Conservation (phyloP, 495 filamentous ascomycete species). For the Bathelium albidoporum region DNA sequence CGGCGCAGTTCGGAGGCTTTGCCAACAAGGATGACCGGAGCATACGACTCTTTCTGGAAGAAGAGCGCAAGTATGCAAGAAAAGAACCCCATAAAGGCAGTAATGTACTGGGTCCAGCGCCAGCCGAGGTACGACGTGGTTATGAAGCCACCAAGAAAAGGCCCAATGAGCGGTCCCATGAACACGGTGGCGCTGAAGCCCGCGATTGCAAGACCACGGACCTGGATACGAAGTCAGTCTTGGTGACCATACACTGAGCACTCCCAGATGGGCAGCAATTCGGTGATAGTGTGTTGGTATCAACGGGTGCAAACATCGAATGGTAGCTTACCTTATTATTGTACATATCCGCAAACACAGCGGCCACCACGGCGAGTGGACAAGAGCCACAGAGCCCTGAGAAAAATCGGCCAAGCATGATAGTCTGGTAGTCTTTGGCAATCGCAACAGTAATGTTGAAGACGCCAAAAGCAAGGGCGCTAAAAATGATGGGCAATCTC, state of each 20-base stretch:
- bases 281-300: too few species aligned
- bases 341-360: constrained; percentile 44
- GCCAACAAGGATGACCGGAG: constrained; percentile 43
- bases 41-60: constrained; percentile 52
- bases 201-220: constrained; percentile 17
- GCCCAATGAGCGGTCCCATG: constrained; percentile 23
- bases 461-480: constrained; percentile 23
- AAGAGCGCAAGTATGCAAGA: constrained; percentile 38
- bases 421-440: constrained; percentile 34
- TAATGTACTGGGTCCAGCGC: constrained; percentile 49
- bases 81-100: constrained; percentile 43
- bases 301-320: too few species aligned
- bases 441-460: constrained; percentile 25
- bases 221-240: not conserved
- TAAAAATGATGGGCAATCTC: constrained; percentile 20
- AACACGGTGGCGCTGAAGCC: constrained; percentile 19
- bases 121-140: constrained; percentile 27
- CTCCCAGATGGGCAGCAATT: too few species aligned
- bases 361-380: constrained; percentile 41
- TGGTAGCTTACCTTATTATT: constrained; percentile 26
- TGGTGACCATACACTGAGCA: too few species aligned
- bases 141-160: constrained; percentile 28
- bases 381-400: constrained; percentile 41
- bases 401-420: constrained; percentile 44
- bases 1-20: constrained; percentile 45